phyloP scores from a whole-genome alignment of 2,329 filamentous ascomycete genomes.

The Coleophoma crateriformis region DNA sequence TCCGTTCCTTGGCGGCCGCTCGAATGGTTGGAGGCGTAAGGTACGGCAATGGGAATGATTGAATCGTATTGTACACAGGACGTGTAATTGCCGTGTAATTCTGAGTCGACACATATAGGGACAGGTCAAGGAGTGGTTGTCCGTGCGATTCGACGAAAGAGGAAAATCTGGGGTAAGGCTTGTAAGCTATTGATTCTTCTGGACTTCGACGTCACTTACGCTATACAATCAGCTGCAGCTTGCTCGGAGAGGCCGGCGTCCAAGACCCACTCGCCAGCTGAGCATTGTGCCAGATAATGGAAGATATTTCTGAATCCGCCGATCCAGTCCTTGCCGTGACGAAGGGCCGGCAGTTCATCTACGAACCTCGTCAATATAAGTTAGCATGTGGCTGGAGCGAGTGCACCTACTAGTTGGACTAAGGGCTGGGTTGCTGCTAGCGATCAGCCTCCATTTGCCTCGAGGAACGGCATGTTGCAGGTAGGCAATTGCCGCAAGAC shows the following conservation, averaged over 20 bases:
- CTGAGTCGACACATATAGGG: slow-evolving; percentile 81
- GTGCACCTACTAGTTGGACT: slow-evolving; percentile 63
- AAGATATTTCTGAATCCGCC: slow-evolving; percentile 48
- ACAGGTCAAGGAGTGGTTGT: slow-evolving; percentile 76
- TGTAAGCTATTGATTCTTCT: background rate
- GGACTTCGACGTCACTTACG: slow-evolving; percentile 30
- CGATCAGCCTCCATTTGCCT: slow-evolving; percentile 63
- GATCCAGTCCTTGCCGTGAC: slow-evolving; percentile 46
- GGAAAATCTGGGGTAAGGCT: slow-evolving; percentile 37
- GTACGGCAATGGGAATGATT: slow-evolving; percentile 87
- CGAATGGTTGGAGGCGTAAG: slow-evolving; percentile 72
- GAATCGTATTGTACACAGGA: slow-evolving; percentile 72
- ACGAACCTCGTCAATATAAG: background rate
- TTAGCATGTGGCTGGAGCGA: background rate
- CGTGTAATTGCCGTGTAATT: slow-evolving; percentile 79
- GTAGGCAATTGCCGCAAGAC: slow-evolving; percentile 77
- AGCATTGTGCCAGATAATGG: slow-evolving; percentile 37
- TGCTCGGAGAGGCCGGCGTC: slow-evolving; percentile 34
- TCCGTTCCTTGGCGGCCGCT: slow-evolving; percentile 62
- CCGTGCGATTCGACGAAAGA: slow-evolving; percentile 71
- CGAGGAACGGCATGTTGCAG: slow-evolving; percentile 56
- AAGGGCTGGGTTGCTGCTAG: slow-evolving; percentile 66
- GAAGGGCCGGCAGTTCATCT: slow-evolving; percentile 53
- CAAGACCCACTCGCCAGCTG: slow-evolving; percentile 40
- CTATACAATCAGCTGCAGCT: slow-evolving; percentile 40